Conservation (phyloP, 176 grass and related monocot genomes). For the Oropetium thomaeum region DNA sequence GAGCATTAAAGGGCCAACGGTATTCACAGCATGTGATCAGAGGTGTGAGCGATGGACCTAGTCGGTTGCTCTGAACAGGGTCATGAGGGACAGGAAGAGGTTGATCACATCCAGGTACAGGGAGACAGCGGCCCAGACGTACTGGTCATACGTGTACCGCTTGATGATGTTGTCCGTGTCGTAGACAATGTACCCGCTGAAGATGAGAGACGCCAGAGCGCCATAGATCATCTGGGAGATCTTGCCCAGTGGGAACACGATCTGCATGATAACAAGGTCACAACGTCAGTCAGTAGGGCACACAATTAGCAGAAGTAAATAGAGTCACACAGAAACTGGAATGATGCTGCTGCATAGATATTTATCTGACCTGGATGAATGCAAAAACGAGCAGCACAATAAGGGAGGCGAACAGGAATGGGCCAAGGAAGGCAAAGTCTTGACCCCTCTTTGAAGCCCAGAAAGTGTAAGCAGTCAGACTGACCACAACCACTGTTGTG, state of each 20-base stretch:
- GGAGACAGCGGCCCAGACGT: slow-evolving; percentile 67
- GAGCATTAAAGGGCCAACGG: neutral
- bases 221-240: slow-evolving; percentile 85
- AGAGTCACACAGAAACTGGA: neutral
- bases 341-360: neutral
- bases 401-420: slow-evolving; percentile 78
- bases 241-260: slow-evolving; percentile 84
- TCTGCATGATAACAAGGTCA: slow-evolving; percentile 23
- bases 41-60: slow-evolving; percentile 19
- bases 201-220: slow-evolving; percentile 59
- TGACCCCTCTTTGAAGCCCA: slow-evolving; percentile 82
- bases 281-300: neutral
- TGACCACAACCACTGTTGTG: slow-evolving; percentile 71
- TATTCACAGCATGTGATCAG: neutral
- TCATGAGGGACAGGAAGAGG: slow-evolving; percentile 72
- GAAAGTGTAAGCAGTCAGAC: slow-evolving; percentile 90
- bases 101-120: slow-evolving; percentile 87
- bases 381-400: slow-evolving; percentile 75
- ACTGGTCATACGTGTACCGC: slow-evolving; percentile 75
- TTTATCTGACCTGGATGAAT: slow-evolving; percentile 69
- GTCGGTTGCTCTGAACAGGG: slow-evolving; percentile 61
- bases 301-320: neutral
- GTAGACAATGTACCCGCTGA: slow-evolving; percentile 82
- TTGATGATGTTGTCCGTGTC: slow-evolving; percentile 94
- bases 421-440: slow-evolving; percentile 92